Evolutionary conservation across 1,139 yeast genomes (phyloP).

Genomic region (Hyphopichia wangnamkhiaoensis): DNA sequence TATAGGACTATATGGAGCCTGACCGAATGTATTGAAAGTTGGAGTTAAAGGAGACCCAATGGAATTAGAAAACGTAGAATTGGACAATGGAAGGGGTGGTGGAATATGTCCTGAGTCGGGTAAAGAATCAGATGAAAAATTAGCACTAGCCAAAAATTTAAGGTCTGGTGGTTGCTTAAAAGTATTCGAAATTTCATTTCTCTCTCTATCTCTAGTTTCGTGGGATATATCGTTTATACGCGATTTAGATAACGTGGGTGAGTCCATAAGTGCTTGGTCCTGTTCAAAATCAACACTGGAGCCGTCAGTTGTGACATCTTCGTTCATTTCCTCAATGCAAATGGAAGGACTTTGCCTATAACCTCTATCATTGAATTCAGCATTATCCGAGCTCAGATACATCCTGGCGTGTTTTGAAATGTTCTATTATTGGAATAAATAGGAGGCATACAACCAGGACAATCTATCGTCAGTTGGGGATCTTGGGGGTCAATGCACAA

Average conservation of each 20-base stretch:
- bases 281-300: neutral
- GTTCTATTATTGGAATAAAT: too few relatives aligned
- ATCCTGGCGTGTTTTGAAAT: too few relatives aligned
- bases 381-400: neutral
- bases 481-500: too few relatives aligned
- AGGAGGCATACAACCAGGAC: too few relatives aligned
- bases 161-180: slow-evolving; percentile 5
- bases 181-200: neutral
- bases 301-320: neutral
- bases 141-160: slow-evolving; percentile 34
- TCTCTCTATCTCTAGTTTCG: neutral
- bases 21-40: neutral
- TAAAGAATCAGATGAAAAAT: slow-evolving; percentile 47
- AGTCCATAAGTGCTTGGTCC: neutral
- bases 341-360: neutral
- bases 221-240: neutral
- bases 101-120: slow-evolving; percentile 10
- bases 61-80: neutral
- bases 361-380: neutral
- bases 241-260: neutral
- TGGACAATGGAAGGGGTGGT: neutral
- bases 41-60: neutral
- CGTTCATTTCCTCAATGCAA: slow-evolving; percentile 2
- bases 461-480: too few relatives aligned
- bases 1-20: slow-evolving; percentile 5